phyloP scores from a whole-genome alignment of 148 eudicot genomes.

The Rhododendron griersonianum region DNA sequence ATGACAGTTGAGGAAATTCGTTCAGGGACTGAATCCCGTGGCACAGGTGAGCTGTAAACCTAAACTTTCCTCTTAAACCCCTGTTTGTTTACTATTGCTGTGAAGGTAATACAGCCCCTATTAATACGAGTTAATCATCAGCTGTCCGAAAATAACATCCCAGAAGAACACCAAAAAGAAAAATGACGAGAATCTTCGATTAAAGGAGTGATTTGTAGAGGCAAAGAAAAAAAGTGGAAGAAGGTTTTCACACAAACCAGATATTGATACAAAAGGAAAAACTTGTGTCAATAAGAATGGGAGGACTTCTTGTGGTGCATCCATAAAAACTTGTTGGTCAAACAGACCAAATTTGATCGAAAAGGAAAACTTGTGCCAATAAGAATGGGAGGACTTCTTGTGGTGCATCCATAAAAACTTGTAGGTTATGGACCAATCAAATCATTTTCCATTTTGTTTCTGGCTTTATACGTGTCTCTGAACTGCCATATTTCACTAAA shows the following conservation, averaged over 20 bases:
- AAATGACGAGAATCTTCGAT: not conserved
- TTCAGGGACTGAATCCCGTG: slow-evolving; percentile 78
- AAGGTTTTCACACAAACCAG: not conserved
- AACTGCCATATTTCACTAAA: not conserved
- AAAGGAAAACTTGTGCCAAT: not conserved
- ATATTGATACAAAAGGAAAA: not conserved
- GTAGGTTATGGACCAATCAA: not conserved
- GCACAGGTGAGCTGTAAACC: slow-evolving; percentile 57
- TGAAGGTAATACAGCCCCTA: not conserved
- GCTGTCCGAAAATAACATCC: not conserved
- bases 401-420: not conserved
- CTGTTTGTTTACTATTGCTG: not conserved
- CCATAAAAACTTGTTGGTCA: not conserved
- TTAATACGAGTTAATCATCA: not conserved
- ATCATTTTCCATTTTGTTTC: not conserved
- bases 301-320: not conserved
- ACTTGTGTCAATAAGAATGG: not conserved
- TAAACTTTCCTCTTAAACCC: not conserved
- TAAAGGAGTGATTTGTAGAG: not conserved
- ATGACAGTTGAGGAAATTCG: slow-evolving; percentile 94
- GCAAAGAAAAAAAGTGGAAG: not conserved
- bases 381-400: not conserved
- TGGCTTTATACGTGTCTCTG: not conserved
- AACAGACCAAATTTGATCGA: not conserved
- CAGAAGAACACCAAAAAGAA: not conserved